Conservation (phyloP, 176 grass and related monocot species). For the Oryza glaberrima region DNA sequence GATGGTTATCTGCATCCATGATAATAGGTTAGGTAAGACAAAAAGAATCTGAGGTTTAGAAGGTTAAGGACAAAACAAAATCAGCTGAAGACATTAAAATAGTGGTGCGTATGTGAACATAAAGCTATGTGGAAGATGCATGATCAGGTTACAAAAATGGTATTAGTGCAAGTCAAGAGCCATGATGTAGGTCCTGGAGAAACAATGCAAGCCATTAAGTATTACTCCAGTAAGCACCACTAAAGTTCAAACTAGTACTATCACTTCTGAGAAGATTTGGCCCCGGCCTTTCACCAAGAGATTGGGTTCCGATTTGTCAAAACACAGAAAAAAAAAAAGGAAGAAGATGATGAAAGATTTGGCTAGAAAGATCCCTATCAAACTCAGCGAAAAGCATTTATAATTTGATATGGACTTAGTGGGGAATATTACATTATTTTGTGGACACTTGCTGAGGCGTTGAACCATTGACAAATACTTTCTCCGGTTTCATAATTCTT, state of each 20-base stretch:
- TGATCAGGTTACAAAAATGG: too few species aligned
- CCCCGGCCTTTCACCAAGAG: too few species aligned
- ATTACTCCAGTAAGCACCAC: too few species aligned
- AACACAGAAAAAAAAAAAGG: too few species aligned
- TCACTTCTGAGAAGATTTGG: not conserved
- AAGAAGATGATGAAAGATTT: too few species aligned
- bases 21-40: not conserved
- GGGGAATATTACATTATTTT: too few species aligned
- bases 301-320: not conserved
- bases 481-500: too few species aligned
- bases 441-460: not conserved
- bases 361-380: not conserved
- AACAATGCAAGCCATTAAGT: too few species aligned
- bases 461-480: not conserved
- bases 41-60: not conserved
- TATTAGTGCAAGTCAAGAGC: too few species aligned
- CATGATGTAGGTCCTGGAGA: too few species aligned
- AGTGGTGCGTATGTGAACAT: too few species aligned
- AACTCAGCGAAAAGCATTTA: not conserved
- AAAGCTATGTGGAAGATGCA: too few species aligned
- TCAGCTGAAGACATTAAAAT: not conserved
- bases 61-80: not conserved
- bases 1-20: not conserved
- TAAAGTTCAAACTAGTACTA: not conserved
- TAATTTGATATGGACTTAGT: not conserved